Percentiles rank a stretch among this genome's conserved stretches.
Conservation (phyloP, 2,329 filamentous ascomycete species). For the Trichoderma harzianum region DNA sequence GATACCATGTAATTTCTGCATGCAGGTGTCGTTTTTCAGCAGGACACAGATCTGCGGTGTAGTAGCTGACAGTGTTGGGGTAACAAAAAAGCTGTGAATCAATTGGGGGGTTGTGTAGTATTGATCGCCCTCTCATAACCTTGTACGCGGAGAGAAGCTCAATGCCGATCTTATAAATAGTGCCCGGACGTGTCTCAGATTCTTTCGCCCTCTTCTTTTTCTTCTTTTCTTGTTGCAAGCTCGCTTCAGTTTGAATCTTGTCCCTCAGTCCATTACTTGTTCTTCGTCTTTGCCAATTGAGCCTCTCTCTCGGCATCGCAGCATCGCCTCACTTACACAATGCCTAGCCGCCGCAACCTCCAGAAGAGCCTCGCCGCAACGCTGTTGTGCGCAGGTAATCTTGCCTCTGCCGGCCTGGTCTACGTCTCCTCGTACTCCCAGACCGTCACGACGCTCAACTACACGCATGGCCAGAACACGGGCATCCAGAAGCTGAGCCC, state of each 20-base stretch:
- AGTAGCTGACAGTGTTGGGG: neutral
- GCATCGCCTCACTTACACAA: neutral
- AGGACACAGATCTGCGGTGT: neutral
- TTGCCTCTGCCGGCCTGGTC: slow-evolving; percentile 39
- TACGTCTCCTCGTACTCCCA: slow-evolving; percentile 50
- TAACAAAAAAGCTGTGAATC: neutral
- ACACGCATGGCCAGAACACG: slow-evolving; percentile 27
- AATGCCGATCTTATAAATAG: slow-evolving; percentile 15
- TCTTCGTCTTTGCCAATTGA: neutral
- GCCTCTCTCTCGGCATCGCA: neutral
- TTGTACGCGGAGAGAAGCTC: neutral
- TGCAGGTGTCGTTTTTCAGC: neutral
- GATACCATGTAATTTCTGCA: neutral
- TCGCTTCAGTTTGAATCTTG: neutral
- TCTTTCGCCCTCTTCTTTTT: neutral
- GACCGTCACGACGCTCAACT: slow-evolving; percentile 46
- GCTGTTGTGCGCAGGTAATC: slow-evolving; percentile 22
- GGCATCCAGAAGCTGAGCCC: slow-evolving; percentile 36
- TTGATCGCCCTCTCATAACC: neutral
- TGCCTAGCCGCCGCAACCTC: slow-evolving; percentile 4
- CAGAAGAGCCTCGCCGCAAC: slow-evolving; percentile 19
- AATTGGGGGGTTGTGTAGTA: neutral
- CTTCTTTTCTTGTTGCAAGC: neutral
- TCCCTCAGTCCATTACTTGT: neutral
- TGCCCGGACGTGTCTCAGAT: neutral